A percentile compares a stretch with the other conserved stretches of the same genome.
These are phyloP conservation scores for Blastocystis sp. DNA, from an alignment of 352 stramenopile species.

Conservation along the genomic window DNA sequence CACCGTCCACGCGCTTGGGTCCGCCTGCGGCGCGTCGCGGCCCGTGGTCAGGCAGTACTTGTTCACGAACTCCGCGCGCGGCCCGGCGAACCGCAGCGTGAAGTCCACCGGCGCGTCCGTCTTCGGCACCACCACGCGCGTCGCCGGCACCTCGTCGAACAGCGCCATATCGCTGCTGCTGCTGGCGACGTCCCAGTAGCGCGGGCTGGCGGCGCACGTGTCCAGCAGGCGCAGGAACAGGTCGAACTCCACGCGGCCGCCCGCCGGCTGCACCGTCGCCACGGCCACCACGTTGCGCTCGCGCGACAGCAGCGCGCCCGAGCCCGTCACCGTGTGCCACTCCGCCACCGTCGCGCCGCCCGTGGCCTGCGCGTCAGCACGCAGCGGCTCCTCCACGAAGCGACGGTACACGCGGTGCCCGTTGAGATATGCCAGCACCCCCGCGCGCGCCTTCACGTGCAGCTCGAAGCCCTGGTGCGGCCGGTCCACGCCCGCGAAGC, in stretches of 20 bases:
- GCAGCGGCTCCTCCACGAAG: constrained; percentile 9
- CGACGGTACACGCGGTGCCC: constrained; percentile 11
- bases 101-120: not conserved
- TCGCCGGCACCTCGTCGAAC: not conserved
- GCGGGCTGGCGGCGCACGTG: not conserved
- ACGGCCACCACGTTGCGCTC: not conserved
- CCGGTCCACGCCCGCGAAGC: not conserved
- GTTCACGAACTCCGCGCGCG: constrained; percentile 29
- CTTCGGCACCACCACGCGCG: not conserved
- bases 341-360: not conserved
- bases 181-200: not conserved
- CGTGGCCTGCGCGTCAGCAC: not conserved
- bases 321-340: not conserved
- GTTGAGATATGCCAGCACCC: constrained; percentile 48
- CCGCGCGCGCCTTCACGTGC: constrained; percentile 10
- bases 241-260: not conserved
- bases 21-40: not conserved
- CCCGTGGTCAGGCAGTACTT: constrained; percentile 8
- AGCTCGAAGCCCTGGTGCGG: constrained; percentile 21
- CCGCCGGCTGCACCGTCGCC: not conserved
- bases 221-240: constrained; percentile 12
- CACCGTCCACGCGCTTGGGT: constrained; percentile 13
- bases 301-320: not conserved
- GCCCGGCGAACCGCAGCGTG: not conserved
- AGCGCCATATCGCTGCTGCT: not conserved